Base-by-base conservation (phyloP, 2,329 filamentous ascomycete species). In the Arthroderma sp. region DNA sequence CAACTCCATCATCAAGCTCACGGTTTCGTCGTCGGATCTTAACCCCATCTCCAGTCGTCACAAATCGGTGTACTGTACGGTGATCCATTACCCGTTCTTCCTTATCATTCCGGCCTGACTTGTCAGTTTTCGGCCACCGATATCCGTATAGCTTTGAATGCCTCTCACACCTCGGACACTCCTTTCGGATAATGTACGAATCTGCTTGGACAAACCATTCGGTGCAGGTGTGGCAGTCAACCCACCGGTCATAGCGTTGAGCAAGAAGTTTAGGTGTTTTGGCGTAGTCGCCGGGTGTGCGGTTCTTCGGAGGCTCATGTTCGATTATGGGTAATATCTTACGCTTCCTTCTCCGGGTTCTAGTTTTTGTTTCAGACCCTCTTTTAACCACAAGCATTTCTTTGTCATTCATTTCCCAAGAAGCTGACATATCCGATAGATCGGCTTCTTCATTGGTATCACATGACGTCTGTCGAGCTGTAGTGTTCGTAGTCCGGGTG, bases 131-230 rank as follows among this genome's bases (percentile, higher is more conserved):
- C 4, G 91, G 91, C 91, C 91, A 98, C 46, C 83, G 73, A 58
- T 84, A 95, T 0, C 93, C 93, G 60, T 96, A 98, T 0, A 98
- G 68, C 67, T 94, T 96, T 10, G 85, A 93, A 59, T 98, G 91
- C 0, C 91, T 78, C 66, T 98, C 91, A 62, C 91, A 98, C 5
- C 91, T 78, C 3, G 86, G 88, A 60, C 91, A 98, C 10, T 86
- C 82, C 40, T 83, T 80, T 43, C 82, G 78, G 1, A 88, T 95
- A 52, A 81, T 82, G 61, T 94, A 95, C 0, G 86, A 86, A 51
- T 96, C 83, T 36, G 78, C 74, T 61, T 96, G 89, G 4, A 96
- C 82, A 59, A 96, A 98, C 48, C 81, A 78, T 1, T 74, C 74
- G 41, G 77, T 75, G 66, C 91, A 98, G 28, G 83, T 86, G 42